phyloP scores from a whole-genome alignment of 352 stramenopile species.

The Phytophthora boehmeriae region DNA sequence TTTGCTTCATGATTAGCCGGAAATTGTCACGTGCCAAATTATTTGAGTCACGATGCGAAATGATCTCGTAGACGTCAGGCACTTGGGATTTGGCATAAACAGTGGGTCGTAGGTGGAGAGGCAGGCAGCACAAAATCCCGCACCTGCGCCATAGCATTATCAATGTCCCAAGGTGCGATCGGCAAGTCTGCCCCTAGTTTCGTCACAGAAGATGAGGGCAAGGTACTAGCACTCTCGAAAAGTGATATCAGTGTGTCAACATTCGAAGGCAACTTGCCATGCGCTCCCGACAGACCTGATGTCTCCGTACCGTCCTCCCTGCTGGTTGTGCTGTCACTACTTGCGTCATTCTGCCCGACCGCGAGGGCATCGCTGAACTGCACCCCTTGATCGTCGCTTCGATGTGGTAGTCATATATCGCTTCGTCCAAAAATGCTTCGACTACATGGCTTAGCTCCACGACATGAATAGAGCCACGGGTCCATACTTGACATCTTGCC shows the following conservation, averaged over 20 bases:
- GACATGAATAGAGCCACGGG: conserved; percentile 66
- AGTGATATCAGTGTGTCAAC: conserved; percentile 50
- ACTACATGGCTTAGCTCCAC: conserved; percentile 61
- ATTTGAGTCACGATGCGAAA: conserved; percentile 11
- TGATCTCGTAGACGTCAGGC: conserved; percentile 30
- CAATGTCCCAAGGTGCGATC: conserved; percentile 70
- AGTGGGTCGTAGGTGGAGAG: conserved; percentile 54
- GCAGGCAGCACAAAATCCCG: conserved; percentile 56
- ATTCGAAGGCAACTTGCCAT: conserved; percentile 25
- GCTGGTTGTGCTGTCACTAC: neutral
- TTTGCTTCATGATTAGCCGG: conserved; percentile 35
- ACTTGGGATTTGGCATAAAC: conserved; percentile 48
- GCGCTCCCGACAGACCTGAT: conserved; percentile 5
- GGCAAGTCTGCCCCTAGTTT: conserved; percentile 45
- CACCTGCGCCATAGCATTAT: conserved; percentile 57
- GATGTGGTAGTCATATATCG: conserved; percentile 82
- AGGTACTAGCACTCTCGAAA: conserved; percentile 50
- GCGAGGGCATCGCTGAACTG: conserved; percentile 6
- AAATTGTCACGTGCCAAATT: conserved; percentile 24
- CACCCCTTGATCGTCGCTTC: conserved; percentile 52
- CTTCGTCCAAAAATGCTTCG: conserved; percentile 77
- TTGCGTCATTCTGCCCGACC: conserved; percentile 1
- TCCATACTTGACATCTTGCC: conserved; percentile 73
- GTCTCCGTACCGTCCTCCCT: conserved; percentile 4
- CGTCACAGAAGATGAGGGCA: conserved; percentile 66